Percentiles rank a stretch among this genome's conserved stretches.
phyloP scores from a whole-genome alignment of 2,329 filamentous ascomycete genomes.

The Orbilia ellipsospora region DNA sequence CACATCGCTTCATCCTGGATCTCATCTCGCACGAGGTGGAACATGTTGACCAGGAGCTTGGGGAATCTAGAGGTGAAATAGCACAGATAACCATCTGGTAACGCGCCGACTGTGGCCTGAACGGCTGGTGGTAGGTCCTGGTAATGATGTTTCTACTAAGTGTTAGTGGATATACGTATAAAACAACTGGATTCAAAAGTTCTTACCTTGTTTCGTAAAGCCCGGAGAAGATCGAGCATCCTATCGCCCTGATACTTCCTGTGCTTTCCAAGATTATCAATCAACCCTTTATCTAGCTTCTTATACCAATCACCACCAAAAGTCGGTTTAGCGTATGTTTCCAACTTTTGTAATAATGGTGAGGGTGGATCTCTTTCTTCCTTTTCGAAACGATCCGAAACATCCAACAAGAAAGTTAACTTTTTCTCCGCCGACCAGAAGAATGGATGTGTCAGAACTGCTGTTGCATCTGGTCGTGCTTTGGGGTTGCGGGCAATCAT shows the following conservation, averaged over 20 bases:
- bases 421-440: slow-evolving; percentile 94
- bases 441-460: slow-evolving; percentile 92
- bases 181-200: background rate
- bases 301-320: slow-evolving; percentile 81
- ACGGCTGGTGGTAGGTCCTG: slow-evolving; percentile 91
- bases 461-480: slow-evolving; percentile 75
- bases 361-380: slow-evolving; percentile 67
- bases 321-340: slow-evolving; percentile 67
- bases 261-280: slow-evolving; percentile 55
- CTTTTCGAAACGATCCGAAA: slow-evolving; percentile 95
- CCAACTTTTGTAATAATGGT: slow-evolving; percentile 71
- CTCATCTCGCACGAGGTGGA: slow-evolving; percentile 64
- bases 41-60: slow-evolving; percentile 71
- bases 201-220: slow-evolving; percentile 80
- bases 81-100: slow-evolving; percentile 82
- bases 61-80: slow-evolving; percentile 88
- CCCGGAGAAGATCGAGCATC: slow-evolving; percentile 86
- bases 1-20: slow-evolving; percentile 51
- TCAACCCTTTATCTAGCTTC: slow-evolving; percentile 59
- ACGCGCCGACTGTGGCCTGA: slow-evolving; percentile 74
- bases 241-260: slow-evolving; percentile 78
- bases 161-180: background rate
- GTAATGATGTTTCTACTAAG: slow-evolving; percentile 82
- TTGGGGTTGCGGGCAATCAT: slow-evolving; percentile 79
- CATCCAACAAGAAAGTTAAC: slow-evolving; percentile 91